phyloP scores from a whole-genome alignment of 495 filamentous ascomycete species.

The Lophiostoma macrostomum region DNA sequence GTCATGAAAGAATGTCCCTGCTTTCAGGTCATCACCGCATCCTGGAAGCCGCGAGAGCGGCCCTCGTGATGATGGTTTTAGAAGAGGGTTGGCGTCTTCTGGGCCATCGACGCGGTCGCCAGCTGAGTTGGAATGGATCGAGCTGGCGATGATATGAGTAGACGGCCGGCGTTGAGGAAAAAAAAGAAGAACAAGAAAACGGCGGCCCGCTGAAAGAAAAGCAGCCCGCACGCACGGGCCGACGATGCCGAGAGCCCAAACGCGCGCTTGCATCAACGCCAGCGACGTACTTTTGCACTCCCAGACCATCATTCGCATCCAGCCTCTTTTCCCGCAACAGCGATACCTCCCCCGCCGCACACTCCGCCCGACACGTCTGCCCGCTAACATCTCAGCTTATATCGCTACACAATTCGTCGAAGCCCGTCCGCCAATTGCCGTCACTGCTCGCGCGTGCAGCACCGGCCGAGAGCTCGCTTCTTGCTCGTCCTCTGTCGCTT shows the following conservation, averaged over 20 bases:
- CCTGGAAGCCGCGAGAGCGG: slow-evolving; percentile 75
- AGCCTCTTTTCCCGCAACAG: no score
- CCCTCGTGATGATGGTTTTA: slow-evolving; percentile 99
- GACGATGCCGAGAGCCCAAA: slow-evolving; percentile 12
- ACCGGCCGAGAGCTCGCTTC: slow-evolving; percentile 27
- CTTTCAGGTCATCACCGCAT: slow-evolving; percentile 97
- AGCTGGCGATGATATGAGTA: slow-evolving; percentile 90
- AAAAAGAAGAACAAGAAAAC: slow-evolving; percentile 43
- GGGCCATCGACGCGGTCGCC: slow-evolving; percentile 86
- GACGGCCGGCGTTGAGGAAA: slow-evolving; percentile 69
- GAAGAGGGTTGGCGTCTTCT: slow-evolving; percentile 72
- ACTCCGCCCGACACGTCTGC: background rate
- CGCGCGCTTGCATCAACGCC: slow-evolving; percentile 20
- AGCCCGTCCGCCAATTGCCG: background rate
- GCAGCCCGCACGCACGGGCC: background rate
- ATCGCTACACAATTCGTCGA: background rate
- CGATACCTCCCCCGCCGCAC: background rate
- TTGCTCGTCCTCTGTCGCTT: slow-evolving; percentile 26
- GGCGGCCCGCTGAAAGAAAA: background rate
- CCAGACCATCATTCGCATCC: slow-evolving; percentile 7
- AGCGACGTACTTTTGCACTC: slow-evolving; percentile 7
- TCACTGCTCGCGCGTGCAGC: slow-evolving; percentile 2
- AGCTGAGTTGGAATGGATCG: slow-evolving; percentile 62
- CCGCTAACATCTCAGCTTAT: background rate
- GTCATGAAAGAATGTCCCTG: slow-evolving; percentile 58